phyloP scores from a whole-genome alignment of 1,284 basidiomycete species.

The Cystobasidiaceae sp. region DNA sequence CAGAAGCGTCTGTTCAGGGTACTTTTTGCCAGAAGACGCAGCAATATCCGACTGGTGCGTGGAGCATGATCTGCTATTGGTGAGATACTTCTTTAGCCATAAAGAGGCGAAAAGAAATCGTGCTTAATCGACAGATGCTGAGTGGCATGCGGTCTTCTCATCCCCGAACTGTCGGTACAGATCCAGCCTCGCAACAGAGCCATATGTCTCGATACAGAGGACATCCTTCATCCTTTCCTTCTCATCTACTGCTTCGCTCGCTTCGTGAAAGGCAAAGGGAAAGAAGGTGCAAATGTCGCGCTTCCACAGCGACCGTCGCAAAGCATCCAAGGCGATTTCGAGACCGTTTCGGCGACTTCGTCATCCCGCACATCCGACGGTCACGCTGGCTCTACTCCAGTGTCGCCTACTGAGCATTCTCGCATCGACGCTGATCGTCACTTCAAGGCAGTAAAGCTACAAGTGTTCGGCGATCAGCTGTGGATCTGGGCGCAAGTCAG shows the following conservation, averaged over 20 bases:
- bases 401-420: not conserved
- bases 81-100: not conserved
- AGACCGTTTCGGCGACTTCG: not conserved
- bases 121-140: not conserved
- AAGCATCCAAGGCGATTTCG: not conserved
- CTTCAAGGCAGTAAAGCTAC: no score
- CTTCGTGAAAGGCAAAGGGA: not conserved
- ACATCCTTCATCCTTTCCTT: conserved; percentile 3
- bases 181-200: not conserved
- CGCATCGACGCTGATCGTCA: no score
- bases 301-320: not conserved
- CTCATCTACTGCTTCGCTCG: not conserved
- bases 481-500: no score
- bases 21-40: not conserved
- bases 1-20: not conserved
- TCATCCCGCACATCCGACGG: not conserved
- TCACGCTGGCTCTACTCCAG: not conserved
- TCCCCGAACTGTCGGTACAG: not conserved
- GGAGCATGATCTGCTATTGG: conserved; percentile 11
- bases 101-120: not conserved
- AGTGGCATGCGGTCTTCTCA: no score
- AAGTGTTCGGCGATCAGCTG: no score
- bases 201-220: not conserved
- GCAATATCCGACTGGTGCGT: not conserved
- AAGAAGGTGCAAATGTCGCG: no score